Evolutionary conservation across 306 rosid species (phyloP).

Genomic region (Benincasa hispida): DNA sequence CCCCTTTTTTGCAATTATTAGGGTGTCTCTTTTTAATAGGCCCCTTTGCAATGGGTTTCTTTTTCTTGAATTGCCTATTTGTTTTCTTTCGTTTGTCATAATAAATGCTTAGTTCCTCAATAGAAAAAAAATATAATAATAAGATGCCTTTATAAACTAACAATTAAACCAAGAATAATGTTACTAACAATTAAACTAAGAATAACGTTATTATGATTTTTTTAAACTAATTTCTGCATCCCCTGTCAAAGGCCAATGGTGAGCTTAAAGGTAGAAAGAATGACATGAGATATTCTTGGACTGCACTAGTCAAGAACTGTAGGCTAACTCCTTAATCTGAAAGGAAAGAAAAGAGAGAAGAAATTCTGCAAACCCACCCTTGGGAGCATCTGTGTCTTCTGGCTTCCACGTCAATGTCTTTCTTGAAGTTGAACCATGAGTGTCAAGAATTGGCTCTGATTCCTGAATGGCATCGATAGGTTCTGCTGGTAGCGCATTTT

Average conservation of each 20-base stretch:
- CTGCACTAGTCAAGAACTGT: not conserved
- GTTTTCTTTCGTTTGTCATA: not conserved
- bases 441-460: constrained; percentile 25
- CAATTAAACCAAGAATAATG: not conserved
- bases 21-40: not conserved
- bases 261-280: not conserved
- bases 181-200: not conserved
- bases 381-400: constrained; percentile 65
- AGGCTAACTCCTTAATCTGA: not conserved
- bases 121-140: not conserved
- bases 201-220: not conserved
- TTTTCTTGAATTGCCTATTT: not conserved
- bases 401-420: constrained; percentile 42
- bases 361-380: constrained; percentile 41
- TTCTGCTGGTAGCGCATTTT: constrained; percentile 19
- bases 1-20: not conserved
- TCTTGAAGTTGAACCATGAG: constrained; percentile 24
- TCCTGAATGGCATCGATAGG: constrained; percentile 13
- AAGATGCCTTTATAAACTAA: not conserved
- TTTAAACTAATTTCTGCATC: not conserved
- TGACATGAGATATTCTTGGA: not conserved
- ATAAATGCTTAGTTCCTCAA: not conserved
- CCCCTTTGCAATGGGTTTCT: not conserved
- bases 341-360: not conserved
- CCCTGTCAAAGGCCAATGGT: not conserved